Conservation (phyloP, 805 yeast genomes). For the Kazachstania taianensis region DNA sequence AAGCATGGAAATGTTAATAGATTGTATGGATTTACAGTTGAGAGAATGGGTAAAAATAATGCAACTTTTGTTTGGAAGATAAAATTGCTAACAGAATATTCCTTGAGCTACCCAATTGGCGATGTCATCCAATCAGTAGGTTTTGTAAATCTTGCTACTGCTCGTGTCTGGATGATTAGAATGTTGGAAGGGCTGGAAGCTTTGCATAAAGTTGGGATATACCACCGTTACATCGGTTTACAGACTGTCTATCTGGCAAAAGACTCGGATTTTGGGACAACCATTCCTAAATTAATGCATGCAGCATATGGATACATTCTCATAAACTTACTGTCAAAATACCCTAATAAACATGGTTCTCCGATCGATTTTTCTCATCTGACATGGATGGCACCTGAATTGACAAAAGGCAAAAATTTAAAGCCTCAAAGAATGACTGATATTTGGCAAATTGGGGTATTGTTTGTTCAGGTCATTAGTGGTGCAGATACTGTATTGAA, state of each 20-base stretch:
- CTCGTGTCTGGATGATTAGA: constrained; percentile 83
- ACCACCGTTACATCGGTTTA: constrained; percentile 59
- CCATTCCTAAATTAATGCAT: constrained; percentile 48
- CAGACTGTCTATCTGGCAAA: constrained; percentile 47
- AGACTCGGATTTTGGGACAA: constrained; percentile 43
- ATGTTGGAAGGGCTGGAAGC: constrained; percentile 75
- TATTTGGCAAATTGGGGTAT: constrained; percentile 85
- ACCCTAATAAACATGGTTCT: constrained; percentile 28
- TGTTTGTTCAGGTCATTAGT: constrained; percentile 54
- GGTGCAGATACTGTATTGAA: constrained; percentile 49
- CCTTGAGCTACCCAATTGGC: constrained; percentile 46
- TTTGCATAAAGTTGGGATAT: constrained; percentile 74
- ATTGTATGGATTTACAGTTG: constrained; percentile 66
- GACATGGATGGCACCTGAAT: constrained; percentile 78
- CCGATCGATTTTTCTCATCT: constrained; percentile 15
- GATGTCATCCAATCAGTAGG: constrained; percentile 61
- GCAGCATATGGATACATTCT: constrained; percentile 49
- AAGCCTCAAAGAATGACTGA: constrained; percentile 74
- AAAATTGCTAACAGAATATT: constrained; percentile 56
- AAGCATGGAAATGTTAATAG: constrained; percentile 57
- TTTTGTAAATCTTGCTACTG: constrained; percentile 58
- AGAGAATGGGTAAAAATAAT: constrained; percentile 33
- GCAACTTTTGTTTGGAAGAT: constrained; percentile 51
- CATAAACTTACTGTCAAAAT: constrained; percentile 30
- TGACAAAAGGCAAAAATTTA: constrained; percentile 28